Evolutionary conservation across 305 asterid genomes (phyloP).

Genomic region (Fraxinus paxiana): DNA sequence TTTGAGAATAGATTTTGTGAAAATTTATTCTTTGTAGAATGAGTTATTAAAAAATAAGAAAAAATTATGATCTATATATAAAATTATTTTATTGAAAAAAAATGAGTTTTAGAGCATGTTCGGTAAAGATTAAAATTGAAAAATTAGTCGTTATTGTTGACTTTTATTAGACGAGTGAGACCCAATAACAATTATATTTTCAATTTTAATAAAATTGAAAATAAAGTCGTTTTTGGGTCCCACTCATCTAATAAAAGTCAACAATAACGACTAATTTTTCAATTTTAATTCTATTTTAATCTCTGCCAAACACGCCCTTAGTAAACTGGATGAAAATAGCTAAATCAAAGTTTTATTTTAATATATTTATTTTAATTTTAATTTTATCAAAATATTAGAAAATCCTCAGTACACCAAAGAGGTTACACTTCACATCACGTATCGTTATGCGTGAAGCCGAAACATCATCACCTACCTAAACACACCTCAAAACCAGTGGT

Average conservation of each 20-base stretch:
- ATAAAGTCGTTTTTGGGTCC: too few relatives aligned
- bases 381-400: background rate
- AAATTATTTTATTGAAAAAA: too few relatives aligned
- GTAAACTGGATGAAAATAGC: background rate
- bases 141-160: too few relatives aligned
- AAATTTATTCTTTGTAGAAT: background rate
- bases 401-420: background rate
- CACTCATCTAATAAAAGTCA: too few relatives aligned
- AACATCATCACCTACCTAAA: background rate
- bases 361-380: too few relatives aligned
- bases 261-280: too few relatives aligned
- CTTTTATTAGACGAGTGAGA: too few relatives aligned
- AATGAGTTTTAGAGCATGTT: background rate
- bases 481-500: slow-evolving; percentile 22
- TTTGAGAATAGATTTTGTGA: background rate
- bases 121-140: too few relatives aligned
- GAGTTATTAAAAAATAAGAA: background rate
- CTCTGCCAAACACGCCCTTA: too few relatives aligned
- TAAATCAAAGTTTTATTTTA: background rate
- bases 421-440: background rate
- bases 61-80: background rate
- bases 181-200: too few relatives aligned
- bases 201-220: too few relatives aligned
- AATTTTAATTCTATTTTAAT: too few relatives aligned
- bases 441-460: background rate